Evolutionary conservation across 2,329 filamentous ascomycete genomes (phyloP), one percentile per base, ranked within the genome.

Genomic region (Dryadomyces sulphureus): DNA sequence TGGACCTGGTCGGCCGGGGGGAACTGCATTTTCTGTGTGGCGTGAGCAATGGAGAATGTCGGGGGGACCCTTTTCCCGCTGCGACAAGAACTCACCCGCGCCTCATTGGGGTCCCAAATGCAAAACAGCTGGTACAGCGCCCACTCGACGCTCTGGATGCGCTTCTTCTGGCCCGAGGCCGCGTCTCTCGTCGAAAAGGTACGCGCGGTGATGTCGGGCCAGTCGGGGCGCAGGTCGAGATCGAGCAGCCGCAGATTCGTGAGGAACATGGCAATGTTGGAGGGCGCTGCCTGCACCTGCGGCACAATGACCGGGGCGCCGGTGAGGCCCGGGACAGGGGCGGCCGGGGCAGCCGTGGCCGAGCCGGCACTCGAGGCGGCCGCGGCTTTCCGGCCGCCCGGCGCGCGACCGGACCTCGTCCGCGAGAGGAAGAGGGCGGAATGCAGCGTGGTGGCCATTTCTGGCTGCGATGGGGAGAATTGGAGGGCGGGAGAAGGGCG

Each of bases 1-100:
- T 95, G 89, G 41, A 93, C 72, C 34, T 90, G 87, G 55, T 95
- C 89, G 53, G 85, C 72, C 0, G 92, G 86, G 16, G 92, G 92
- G 58, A 93, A 96, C 48, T 81, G 80, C 9, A 96, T 72, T 72
- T 92, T 95, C 83, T 90, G 56, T 30, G 20, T 5, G 12, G 14
- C 4, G 32, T 38, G 27, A 39, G 25, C 8, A 25, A 42, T 14
- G 30, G n/a, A 21, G 27, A 30, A 30, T 4, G 19, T 5, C 9
- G 11, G 19, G 14, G 30, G 19, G 30, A n/a, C 19, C n/a, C n/a
- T n/a, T n/a, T n/a, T n/a, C n/a, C n/a, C n/a, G 7, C n/a, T n/a
- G 19, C 14, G 4, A 21, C 17, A 16, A 2, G 35, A 7, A 24
- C 21, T 21, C 41, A 87, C 85, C 51, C 75, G 73, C 17, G 88